Conservation (phyloP, 2,329 filamentous ascomycete genomes). For the Albophoma yamanashiensis region DNA sequence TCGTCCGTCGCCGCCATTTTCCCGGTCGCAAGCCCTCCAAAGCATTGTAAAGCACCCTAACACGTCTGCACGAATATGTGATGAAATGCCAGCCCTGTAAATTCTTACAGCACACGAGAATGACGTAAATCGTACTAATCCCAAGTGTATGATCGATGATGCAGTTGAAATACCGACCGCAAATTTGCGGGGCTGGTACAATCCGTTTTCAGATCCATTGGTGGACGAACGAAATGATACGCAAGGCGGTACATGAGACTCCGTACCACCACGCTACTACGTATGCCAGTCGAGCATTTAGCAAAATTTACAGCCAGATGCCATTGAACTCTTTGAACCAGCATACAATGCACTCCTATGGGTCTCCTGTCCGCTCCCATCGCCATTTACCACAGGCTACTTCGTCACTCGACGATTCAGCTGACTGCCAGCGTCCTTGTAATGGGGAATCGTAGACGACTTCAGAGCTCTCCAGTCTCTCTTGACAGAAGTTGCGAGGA, state of each 20-base stretch:
- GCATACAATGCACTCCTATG: not conserved
- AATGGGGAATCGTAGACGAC: not conserved
- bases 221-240: not conserved
- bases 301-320: not conserved
- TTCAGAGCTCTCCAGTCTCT: not conserved
- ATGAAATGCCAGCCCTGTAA: not conserved
- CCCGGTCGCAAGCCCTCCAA: not conserved
- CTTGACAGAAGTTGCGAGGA: not conserved
- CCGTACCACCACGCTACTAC: too few relatives aligned
- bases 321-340: not conserved
- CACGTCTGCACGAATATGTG: not conserved
- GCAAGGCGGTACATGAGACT: too few relatives aligned
- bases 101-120: not conserved
- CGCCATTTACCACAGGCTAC: not conserved
- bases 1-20: not conserved
- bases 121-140: not conserved
- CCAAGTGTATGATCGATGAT: not conserved
- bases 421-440: not conserved
- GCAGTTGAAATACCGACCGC: not conserved
- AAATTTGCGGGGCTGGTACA: not conserved
- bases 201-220: not conserved
- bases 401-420: not conserved
- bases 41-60: not conserved
- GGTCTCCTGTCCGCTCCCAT: not conserved
- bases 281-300: too few relatives aligned